phyloP scores from a whole-genome alignment of 1,284 basidiomycete species.

The Rhodotorula sp. region DNA sequence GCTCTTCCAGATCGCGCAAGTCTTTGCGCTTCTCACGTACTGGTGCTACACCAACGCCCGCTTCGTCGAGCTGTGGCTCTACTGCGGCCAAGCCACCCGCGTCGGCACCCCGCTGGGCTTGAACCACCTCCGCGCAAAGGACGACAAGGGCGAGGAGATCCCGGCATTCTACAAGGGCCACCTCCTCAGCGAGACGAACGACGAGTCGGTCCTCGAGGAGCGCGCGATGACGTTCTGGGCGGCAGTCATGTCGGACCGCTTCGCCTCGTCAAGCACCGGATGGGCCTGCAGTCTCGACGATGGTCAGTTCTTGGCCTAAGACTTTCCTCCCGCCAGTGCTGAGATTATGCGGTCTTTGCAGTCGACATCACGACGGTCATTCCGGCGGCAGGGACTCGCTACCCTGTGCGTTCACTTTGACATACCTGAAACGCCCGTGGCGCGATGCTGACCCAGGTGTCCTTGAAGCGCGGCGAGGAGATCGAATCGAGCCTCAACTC shows the following conservation, averaged over 20 bases:
- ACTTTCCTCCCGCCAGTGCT: background rate
- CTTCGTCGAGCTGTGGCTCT: conserved; percentile 78
- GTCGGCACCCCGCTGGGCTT: conserved; percentile 70
- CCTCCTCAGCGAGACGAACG: conserved; percentile 26
- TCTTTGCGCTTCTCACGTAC: conserved; percentile 77
- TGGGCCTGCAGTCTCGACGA: conserved; percentile 42
- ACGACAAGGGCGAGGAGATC: background rate
- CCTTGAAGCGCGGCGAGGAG: background rate
- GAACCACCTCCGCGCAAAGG: conserved; percentile 24
- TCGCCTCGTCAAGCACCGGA: conserved; percentile 40
- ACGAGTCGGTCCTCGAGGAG: conserved; percentile 30
- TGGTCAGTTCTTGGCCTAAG: background rate
- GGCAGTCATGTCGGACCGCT: conserved; percentile 38
- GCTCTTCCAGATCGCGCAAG: conserved; percentile 79
- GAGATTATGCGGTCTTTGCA: background rate
- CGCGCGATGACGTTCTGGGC: conserved; percentile 35
- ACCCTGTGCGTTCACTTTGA: background rate
- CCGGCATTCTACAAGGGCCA: conserved; percentile 14
- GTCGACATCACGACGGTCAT: conserved; percentile 42
- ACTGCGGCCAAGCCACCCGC: conserved; percentile 77
- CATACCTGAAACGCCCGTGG: too few relatives aligned
- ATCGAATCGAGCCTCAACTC: conserved; percentile 21
- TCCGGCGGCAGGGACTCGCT: conserved; percentile 15
- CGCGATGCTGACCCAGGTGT: too few relatives aligned
- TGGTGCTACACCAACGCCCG: conserved; percentile 83